Evolutionary conservation across 1,284 basidiomycete genomes (phyloP), one percentile per base, ranked within the genome.

Genomic region (Ceratorhiza oryzae-sativae): DNA sequence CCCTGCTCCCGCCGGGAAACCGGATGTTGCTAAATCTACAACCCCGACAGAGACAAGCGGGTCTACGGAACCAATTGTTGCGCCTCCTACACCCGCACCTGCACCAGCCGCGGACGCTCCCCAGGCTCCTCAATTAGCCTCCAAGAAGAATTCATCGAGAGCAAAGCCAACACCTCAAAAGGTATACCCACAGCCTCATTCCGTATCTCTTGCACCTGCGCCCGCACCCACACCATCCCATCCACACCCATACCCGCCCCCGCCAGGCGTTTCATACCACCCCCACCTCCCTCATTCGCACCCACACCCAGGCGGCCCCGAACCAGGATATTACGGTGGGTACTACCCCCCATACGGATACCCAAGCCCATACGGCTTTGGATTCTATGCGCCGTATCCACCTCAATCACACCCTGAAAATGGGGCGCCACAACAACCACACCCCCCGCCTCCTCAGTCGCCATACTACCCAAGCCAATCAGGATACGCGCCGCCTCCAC

Each of bases 331-430:
- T 41, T 68, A 68, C 18, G 63, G 63, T 25, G 62, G 46, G 41
- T 68, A 55, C 36, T 68, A 68, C 20, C 23, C 63, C 8, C 20
- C 56, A 42, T 68, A 68, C 39, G 63, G 63, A 23, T 68, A 68
- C 39, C 46, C 46, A 41, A 49, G 51, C 23, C 51, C 63, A 15
- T 68, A 68, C 27, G 63, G 51, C 20, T 68, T 53, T 32, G 63
- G 63, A 1, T 68, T 55, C 36, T 68, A 68, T 23, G 46, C 63
- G n/a, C 63, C 49, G 3, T 68, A 68, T 15, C 63, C 63, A 20
- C 63, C 62, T 32, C 62, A 53, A 30, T 34, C 23, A 10, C 42
- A 45, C 23, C 30, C 59, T 39, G 39, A 23, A 45, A 45, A 45
- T 18, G 42, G 42, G 3, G 42, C 9, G 3, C 42, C 6, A 45